Evolutionary conservation across 2,329 filamentous ascomycete species (phyloP), one percentile per base, ranked within the genome.

Genomic region (Ophiostoma piceae): DNA sequence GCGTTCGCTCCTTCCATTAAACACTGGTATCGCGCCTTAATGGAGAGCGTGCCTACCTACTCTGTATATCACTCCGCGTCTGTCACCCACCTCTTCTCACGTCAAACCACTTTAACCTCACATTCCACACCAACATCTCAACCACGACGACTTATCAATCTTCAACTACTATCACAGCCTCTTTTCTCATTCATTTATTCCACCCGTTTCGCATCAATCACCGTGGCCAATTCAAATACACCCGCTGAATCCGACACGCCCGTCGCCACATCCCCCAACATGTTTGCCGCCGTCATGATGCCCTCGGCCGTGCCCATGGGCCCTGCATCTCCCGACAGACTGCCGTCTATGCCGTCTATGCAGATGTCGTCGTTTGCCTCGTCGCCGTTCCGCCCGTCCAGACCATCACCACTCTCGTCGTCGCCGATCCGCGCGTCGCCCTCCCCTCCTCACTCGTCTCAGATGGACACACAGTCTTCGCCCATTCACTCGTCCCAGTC

Each of bases 391-490:
- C 81, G 81, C 19, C 85, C 86, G 1, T 72, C 77, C 47, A 78
- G 82, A 39, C 78, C 86, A 1, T 88, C 86, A 66, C 86, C 85
- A 6, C 83, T 87, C 3, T 86, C 86, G 2, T 88, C 86, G 2
- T 87, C 85, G 2, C 85, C 86, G 14, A 77, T 87, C 68, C 84
- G 85, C 74, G 81, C 82, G n/a, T 80, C 82, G 5, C 83, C 84
- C 12, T 79, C 80, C n/a, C 54, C 69, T 9, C 26, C 71, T 1
- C 14, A 67, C 9, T 67, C 64, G 3, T 73, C 71, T 0, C 68
- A 67, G 19, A 79, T 79, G 69, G 79, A 82, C 64, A 79, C 76
- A 5, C 82, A 83, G 71, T 84, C 82, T 2, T 84, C 82, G 3
- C 82, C 82, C 6, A 79, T 37, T 7, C 14, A 37, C 8, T n/a